Evolutionary conservation across 306 rosid genomes (phyloP), one percentile per base, ranked within the genome.

Genomic region (Casuarina glauca): DNA sequence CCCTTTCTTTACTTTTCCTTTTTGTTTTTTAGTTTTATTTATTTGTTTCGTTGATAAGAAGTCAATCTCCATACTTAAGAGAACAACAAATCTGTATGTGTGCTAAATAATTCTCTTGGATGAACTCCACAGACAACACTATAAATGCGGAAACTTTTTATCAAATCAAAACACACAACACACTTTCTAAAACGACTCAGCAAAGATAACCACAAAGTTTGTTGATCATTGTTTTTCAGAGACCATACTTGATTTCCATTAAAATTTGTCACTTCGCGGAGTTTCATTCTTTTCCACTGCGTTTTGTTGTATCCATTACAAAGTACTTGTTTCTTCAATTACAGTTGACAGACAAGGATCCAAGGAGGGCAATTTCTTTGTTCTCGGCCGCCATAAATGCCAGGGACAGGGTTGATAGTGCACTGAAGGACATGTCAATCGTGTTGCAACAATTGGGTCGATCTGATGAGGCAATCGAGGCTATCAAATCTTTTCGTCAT

Each of bases 351-450:
- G 99, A 91, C 20, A 92, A 91, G 88, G 93, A 95, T 85, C 99
- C 97, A 6, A 77, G 85, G 58, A 87, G 61, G 80, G 93, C 99
- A 72, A 87, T 95, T 67, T 86, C 96, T 12, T 74, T 93, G 78
- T 93, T 95, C 76, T 95, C 15, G 51, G 51, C 51, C 9, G 51
- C 51, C 12, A 48, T 48, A 48, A 48, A 95, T 80, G 89, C 94
- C 0, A 97, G 98, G 26, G 98, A 95, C 81, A 84, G 97, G 69
- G 97, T 95, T 15, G 98, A 92, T 64, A 92, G 97, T 81, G 98
- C 98, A 15, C 79, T 92, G 89, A 95, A 92, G 74, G 98, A 95
- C 79, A 95, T 95, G 98, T 97, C 98, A 2, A 70, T 95, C 67
- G 97, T 92, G 53, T 91, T 95, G 98, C 92, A 95, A 77, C 97